These are phyloP conservation scores for Thielaviopsis musarum DNA, from an alignment of 2,329 filamentous ascomycete genomes.

Conservation along the genomic window DNA sequence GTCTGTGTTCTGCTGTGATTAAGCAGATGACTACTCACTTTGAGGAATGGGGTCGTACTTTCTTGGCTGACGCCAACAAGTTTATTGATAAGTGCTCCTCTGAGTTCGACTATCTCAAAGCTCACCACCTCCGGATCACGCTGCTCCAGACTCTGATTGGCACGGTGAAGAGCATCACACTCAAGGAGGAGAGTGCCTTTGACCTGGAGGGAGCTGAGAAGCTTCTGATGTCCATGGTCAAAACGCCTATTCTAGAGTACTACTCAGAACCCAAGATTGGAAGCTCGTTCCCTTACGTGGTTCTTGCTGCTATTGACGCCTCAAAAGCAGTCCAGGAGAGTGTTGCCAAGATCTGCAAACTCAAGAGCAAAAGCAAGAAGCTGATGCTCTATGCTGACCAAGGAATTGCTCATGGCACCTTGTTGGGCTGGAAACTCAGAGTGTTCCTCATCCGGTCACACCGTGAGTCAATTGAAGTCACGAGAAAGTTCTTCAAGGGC, in stretches of 20 bases:
- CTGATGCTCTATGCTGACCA: conserved; percentile 21
- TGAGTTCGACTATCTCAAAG: conserved; percentile 10
- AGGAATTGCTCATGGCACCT: conserved; percentile 20
- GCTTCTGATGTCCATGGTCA: conserved; percentile 8
- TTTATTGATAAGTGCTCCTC: conserved; percentile 14
- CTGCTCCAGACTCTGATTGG: conserved; percentile 21
- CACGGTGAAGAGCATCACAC: conserved; percentile 17
- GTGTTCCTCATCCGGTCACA: conserved; percentile 22
- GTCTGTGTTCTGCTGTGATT: conserved; percentile 19
- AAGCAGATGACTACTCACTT: conserved; percentile 28
- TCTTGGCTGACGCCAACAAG: conserved; percentile 19
- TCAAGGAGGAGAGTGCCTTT: conserved; percentile 12
- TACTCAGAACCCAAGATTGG: conserved; percentile 3
- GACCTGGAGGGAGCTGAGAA: conserved; percentile 15
- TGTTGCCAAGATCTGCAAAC: conserved; percentile 7
- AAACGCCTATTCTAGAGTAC: conserved; percentile 9
- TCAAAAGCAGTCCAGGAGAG: conserved; percentile 4
- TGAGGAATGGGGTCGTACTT: conserved; percentile 26
- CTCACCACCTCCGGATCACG: conserved; percentile 19
- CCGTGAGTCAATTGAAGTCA: conserved; percentile 6
- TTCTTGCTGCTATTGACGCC: conserved; percentile 12
- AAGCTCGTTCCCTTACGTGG: conserved; percentile 6
- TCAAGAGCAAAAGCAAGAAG: conserved; percentile 18
- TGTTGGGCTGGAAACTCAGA: conserved; percentile 29
- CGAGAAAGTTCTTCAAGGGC: background rate